Evolutionary conservation across 169 alveolate genomes (phyloP).

Genomic region (Plasmodium knowlesi): DNA sequence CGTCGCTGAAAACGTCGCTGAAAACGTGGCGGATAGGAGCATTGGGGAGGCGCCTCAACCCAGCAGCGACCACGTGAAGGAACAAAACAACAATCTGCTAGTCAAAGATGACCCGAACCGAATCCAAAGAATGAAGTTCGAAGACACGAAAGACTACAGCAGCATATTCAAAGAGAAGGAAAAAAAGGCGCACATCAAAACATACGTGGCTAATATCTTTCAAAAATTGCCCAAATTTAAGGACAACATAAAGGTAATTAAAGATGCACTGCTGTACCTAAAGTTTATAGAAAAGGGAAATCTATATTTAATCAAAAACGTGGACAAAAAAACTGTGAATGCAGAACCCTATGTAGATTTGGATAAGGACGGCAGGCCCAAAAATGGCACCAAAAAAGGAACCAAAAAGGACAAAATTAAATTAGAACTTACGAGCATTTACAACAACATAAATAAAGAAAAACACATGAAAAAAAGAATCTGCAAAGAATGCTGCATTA

Average conservation of each 20-base stretch:
- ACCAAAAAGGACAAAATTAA: constrained; percentile 62
- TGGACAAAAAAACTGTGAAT: constrained; percentile 40
- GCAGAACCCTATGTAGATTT: constrained; percentile 65
- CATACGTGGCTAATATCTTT: constrained; percentile 45
- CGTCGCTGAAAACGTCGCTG: background rate
- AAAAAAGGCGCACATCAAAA: constrained; percentile 40
- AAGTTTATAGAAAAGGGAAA: constrained; percentile 70
- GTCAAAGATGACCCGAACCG: constrained; percentile 72
- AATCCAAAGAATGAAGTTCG: constrained; percentile 49
- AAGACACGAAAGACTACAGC: constrained; percentile 46
- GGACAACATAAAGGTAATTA: constrained; percentile 52
- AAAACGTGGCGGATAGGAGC: background rate
- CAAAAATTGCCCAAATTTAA: constrained; percentile 66
- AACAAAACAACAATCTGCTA: constrained; percentile 6
- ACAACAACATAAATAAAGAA: constrained; percentile 70
- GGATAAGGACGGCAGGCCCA: constrained; percentile 9
- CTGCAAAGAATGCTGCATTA: constrained; percentile 70
- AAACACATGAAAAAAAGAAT: constrained; percentile 72
- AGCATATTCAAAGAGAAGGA: constrained; percentile 55
- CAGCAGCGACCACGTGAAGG: constrained; percentile 15
- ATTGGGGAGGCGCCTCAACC: background rate
- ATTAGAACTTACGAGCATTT: constrained; percentile 59
- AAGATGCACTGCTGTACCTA: constrained; percentile 67
- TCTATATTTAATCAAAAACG: constrained; percentile 60
- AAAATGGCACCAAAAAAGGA: constrained; percentile 46